A percentile compares a stretch with the other conserved stretches of the same genome.
These are phyloP conservation scores for Acarospora socialis DNA, from an alignment of 2,329 filamentous ascomycete species.

Conservation along the genomic window DNA sequence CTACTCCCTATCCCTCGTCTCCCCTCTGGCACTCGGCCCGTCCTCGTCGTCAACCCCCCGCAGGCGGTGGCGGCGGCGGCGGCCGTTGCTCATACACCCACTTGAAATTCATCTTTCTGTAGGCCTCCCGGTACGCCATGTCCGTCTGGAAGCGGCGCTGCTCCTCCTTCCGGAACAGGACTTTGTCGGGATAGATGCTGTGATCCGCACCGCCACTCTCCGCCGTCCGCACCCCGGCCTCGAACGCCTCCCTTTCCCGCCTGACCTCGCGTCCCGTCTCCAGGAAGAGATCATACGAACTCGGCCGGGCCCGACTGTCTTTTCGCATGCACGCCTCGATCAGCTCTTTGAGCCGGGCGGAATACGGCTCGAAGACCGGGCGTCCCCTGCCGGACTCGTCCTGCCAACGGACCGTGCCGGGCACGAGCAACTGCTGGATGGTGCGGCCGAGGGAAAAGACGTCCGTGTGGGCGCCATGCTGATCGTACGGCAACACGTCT, in stretches of 20 bases:
- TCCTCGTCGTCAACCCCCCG: no score
- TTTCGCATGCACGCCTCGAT: background rate
- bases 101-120: background rate
- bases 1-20: background rate
- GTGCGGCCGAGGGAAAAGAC: constrained; percentile 8
- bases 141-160: background rate
- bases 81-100: background rate
- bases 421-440: background rate
- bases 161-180: background rate
- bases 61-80: background rate
- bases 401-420: background rate
- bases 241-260: background rate
- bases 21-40: no score
- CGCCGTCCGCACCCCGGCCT: background rate
- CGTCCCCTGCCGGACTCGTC: background rate
- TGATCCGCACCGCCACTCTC: background rate
- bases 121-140: background rate
- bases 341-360: background rate
- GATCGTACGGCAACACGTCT: background rate
- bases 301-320: background rate
- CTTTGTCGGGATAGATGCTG: background rate
- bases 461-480: constrained; percentile 9
- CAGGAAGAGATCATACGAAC: no score
- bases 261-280: no score
- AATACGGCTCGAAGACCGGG: background rate